A percentile compares a stretch with the other conserved stretches of the same genome.
These are phyloP conservation scores for Diplocarpon mali DNA, from an alignment of 2,329 filamentous ascomycete species.

Conservation along the genomic window DNA sequence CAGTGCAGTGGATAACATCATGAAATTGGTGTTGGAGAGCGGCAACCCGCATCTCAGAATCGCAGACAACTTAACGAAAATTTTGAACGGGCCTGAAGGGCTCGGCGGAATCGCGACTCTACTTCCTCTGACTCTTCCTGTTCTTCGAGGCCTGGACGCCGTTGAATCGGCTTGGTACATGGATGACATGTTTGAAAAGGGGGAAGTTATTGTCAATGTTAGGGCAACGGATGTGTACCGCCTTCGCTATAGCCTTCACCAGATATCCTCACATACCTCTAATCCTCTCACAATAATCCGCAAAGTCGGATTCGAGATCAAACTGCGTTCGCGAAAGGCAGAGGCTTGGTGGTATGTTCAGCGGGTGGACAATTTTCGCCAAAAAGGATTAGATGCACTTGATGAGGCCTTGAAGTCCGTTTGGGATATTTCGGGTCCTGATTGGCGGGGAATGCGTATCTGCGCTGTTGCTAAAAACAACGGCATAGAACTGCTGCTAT, in stretches of 20 bases:
- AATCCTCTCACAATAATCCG: slow-evolving; percentile 23
- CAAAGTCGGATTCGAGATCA: slow-evolving; percentile 41
- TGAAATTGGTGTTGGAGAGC: slow-evolving; percentile 47
- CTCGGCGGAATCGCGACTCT: slow-evolving; percentile 43
- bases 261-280: slow-evolving; percentile 9
- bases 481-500: slow-evolving; percentile 29
- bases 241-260: slow-evolving; percentile 39
- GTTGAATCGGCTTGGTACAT: slow-evolving; percentile 45
- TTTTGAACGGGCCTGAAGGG: slow-evolving; percentile 41
- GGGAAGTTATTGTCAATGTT: slow-evolving; percentile 40
- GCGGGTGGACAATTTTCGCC: slow-evolving; percentile 17
- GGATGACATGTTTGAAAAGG: slow-evolving; percentile 29
- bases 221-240: slow-evolving; percentile 46
- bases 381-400: slow-evolving; percentile 27
- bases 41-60: slow-evolving; percentile 59
- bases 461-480: slow-evolving; percentile 35
- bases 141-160: slow-evolving; percentile 49
- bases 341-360: slow-evolving; percentile 28
- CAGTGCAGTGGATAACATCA: slow-evolving; percentile 33
- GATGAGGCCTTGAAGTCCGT: slow-evolving; percentile 33
- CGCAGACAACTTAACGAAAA: slow-evolving; percentile 43
- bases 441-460: slow-evolving; percentile 37
- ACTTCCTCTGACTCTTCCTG: slow-evolving; percentile 49
- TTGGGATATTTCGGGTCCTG: slow-evolving; percentile 34
- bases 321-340: slow-evolving; percentile 37